These are phyloP conservation scores for Fusarium sp. DNA, from an alignment of 2,329 filamentous ascomycete genomes.

Conservation along the genomic window DNA sequence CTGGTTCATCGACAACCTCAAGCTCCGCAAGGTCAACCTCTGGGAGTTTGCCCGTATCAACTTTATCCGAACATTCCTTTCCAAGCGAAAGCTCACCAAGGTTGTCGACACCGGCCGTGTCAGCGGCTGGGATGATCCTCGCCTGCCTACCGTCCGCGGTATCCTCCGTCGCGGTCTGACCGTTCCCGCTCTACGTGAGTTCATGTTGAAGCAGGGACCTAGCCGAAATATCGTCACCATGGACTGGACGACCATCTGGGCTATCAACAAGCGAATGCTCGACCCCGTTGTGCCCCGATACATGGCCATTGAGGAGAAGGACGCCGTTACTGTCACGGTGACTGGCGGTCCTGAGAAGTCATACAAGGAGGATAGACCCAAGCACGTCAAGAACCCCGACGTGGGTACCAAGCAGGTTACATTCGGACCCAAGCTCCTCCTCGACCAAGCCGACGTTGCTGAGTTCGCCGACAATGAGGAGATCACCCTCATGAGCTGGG, in stretches of 20 bases:
- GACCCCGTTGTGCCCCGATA: slow-evolving; percentile 79
- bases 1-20: slow-evolving; percentile 81
- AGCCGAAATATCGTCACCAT: slow-evolving; percentile 85
- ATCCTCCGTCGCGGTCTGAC: slow-evolving; percentile 82
- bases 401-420: slow-evolving; percentile 87
- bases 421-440: slow-evolving; percentile 77
- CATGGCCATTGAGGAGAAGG: slow-evolving; percentile 76
- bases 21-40: slow-evolving; percentile 80
- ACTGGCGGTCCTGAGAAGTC: slow-evolving; percentile 71
- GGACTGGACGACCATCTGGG: slow-evolving; percentile 82
- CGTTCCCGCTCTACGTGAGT: slow-evolving; percentile 80
- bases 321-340: slow-evolving; percentile 75
- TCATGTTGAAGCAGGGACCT: slow-evolving; percentile 85
- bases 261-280: slow-evolving; percentile 82
- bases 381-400: slow-evolving; percentile 88
- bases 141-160: slow-evolving; percentile 86
- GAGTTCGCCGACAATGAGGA: slow-evolving; percentile 86
- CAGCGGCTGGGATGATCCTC: slow-evolving; percentile 86
- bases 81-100: slow-evolving; percentile 87
- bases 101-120: slow-evolving; percentile 80
- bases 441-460: slow-evolving; percentile 89
- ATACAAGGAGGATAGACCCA: slow-evolving; percentile 78
- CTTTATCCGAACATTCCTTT: slow-evolving; percentile 83
- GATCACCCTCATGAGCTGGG: slow-evolving; percentile 97
- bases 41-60: slow-evolving; percentile 89